phyloP scores from a whole-genome alignment of 768 basidiomycete species.

The Trametopsis cervina region DNA sequence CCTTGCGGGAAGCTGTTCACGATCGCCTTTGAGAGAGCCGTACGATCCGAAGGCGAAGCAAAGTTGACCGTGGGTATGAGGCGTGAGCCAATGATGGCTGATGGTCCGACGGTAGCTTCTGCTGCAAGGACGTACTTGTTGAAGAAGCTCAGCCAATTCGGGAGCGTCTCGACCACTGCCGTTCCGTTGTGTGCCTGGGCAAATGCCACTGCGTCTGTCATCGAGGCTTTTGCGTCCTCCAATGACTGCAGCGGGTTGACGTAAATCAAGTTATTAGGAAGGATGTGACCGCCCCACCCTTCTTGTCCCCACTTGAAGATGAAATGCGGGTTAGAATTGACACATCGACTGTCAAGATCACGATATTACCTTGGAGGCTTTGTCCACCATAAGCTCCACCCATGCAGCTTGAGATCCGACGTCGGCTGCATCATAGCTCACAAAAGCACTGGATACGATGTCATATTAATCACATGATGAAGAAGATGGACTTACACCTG shows the following conservation, averaged over 20 bases:
- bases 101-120: slow-evolving; percentile 22
- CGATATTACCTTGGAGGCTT: no score
- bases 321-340: no score
- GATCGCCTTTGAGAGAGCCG: slow-evolving; percentile 15
- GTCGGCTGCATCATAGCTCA: slow-evolving; percentile 20
- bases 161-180: slow-evolving; percentile 24
- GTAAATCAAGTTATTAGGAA: slow-evolving; percentile 25
- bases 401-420: slow-evolving; percentile 19
- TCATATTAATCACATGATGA: background rate
- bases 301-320: slow-evolving; percentile 26
- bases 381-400: slow-evolving; percentile 24
- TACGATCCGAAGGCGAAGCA: slow-evolving; percentile 17
- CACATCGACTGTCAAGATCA: no score
- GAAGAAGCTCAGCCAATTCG: slow-evolving; percentile 28
- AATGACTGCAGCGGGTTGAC: slow-evolving; percentile 37
- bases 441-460: slow-evolving; percentile 17
- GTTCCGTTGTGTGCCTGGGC: slow-evolving; percentile 24
- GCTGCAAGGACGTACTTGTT: slow-evolving; percentile 23
- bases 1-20: slow-evolving; percentile 17
- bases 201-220: slow-evolving; percentile 26
- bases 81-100: slow-evolving; percentile 22
- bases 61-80: slow-evolving; percentile 23
- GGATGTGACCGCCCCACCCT: slow-evolving; percentile 33
- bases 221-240: slow-evolving; percentile 32
- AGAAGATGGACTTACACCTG: slow-evolving; percentile 17